Percentiles rank a stretch among this genome's conserved stretches.
These are phyloP conservation scores for Trametes hirsuta DNA, from an alignment of 1,284 basidiomycete species.

Conservation along the genomic window DNA sequence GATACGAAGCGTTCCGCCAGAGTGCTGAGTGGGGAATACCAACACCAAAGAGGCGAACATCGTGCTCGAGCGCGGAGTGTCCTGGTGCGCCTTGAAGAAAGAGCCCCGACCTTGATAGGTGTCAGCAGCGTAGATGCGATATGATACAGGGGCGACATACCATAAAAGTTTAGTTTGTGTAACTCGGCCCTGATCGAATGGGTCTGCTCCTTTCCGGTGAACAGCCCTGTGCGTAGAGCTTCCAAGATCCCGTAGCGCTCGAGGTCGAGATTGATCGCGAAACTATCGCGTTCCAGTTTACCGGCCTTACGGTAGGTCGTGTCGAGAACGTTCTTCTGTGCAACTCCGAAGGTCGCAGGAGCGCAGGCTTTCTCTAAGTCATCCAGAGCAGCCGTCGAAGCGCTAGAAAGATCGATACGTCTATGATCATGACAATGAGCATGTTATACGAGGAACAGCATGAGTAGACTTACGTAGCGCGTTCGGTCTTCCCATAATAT, in stretches of 20 bases:
- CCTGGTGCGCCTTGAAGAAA: constrained; percentile 46
- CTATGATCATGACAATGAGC: not conserved
- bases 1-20: constrained; percentile 42
- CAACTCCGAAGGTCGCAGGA: constrained; percentile 29
- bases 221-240: constrained; percentile 17
- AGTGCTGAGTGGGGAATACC: constrained; percentile 42
- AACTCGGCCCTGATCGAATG: constrained; percentile 26
- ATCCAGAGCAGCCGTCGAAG: not conserved
- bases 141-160: constrained; percentile 15
- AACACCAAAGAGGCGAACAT: constrained; percentile 52
- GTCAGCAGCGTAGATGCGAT: not conserved
- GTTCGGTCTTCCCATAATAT: constrained; percentile 14
- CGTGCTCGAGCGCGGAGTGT: constrained; percentile 40
- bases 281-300: constrained; percentile 26
- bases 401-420: constrained; percentile 9
- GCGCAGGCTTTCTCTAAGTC: constrained; percentile 27
- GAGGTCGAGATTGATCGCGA: constrained; percentile 26
- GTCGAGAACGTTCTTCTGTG: constrained; percentile 28
- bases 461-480: not conserved
- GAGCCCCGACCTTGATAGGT: not conserved
- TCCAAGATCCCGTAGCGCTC: constrained; percentile 16
- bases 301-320: constrained; percentile 31
- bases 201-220: constrained; percentile 18
- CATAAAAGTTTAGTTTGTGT: constrained; percentile 37
- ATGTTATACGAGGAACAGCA: not conserved